These are phyloP conservation scores for Lodderomyces parapsilosis DNA, from an alignment of 1,139 yeast genomes.

Conservation along the genomic window DNA sequence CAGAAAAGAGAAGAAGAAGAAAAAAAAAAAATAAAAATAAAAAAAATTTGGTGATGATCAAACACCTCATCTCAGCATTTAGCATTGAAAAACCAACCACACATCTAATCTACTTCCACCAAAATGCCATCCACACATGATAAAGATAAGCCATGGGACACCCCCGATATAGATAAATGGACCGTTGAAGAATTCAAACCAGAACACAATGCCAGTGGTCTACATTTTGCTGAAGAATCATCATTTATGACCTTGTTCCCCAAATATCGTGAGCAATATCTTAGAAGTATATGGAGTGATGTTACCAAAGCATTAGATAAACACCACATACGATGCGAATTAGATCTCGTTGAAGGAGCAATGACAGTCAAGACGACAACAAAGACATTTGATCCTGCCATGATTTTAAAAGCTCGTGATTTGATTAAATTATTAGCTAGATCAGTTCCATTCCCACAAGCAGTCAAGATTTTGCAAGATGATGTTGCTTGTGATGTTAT, in stretches of 20 bases:
- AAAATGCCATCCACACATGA: slow-evolving; percentile 88
- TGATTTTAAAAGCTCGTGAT: slow-evolving; percentile 91
- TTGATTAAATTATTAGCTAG: slow-evolving; percentile 89
- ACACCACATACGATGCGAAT: slow-evolving; percentile 73
- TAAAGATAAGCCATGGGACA: slow-evolving; percentile 97
- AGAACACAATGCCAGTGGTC: slow-evolving; percentile 84
- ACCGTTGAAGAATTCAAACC: slow-evolving; percentile 81
- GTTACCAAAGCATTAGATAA: slow-evolving; percentile 77
- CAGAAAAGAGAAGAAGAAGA: neutral
- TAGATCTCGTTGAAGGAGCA: slow-evolving; percentile 92
- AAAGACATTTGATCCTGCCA: slow-evolving; percentile 94
- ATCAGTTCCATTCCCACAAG: slow-evolving; percentile 97
- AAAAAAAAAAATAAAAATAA: neutral
- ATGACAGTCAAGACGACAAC: slow-evolving; percentile 96
- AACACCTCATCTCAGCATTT: slow-evolving; percentile 14
- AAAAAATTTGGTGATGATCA: slow-evolving; percentile 5
- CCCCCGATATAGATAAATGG: slow-evolving; percentile 96
- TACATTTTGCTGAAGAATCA: slow-evolving; percentile 89
- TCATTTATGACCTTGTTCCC: slow-evolving; percentile 95
- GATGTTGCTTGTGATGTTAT: slow-evolving; percentile 95
- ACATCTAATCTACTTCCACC: neutral
- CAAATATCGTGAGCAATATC: slow-evolving; percentile 89
- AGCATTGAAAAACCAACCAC: neutral
- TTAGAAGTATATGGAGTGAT: slow-evolving; percentile 90
- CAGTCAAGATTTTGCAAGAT: slow-evolving; percentile 84